These are phyloP conservation scores for Ceratocystis lukuohia DNA, from an alignment of 2,329 filamentous ascomycete species.

Conservation along the genomic window DNA sequence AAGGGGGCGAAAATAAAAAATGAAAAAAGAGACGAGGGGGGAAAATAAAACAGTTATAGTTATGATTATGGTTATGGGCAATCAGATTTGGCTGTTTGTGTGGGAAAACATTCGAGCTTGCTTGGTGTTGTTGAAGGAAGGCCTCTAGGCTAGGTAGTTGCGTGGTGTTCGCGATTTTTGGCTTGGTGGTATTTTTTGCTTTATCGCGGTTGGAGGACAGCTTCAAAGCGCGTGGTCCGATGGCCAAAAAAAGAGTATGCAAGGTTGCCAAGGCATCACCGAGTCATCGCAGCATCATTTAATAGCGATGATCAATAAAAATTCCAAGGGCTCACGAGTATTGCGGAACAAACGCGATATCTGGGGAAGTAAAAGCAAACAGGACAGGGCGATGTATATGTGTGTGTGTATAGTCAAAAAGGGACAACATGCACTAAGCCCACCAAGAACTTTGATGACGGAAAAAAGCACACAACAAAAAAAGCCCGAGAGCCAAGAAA, in stretches of 20 bases:
- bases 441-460: too few relatives aligned
- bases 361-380: not conserved
- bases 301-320: not conserved
- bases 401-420: not conserved
- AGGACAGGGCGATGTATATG: not conserved
- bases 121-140: conserved; percentile 1
- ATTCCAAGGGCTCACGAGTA: not conserved
- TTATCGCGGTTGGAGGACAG: not conserved
- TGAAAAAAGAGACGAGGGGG: not conserved
- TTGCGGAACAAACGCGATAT: not conserved
- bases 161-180: conserved; percentile 1
- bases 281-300: not conserved
- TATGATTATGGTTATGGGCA: too few relatives aligned
- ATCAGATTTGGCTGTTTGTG: not conserved
- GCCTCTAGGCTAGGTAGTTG: not conserved
- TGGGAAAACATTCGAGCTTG: not conserved
- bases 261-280: not conserved
- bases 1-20: conserved; percentile 16
- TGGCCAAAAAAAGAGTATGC: not conserved
- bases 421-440: not conserved
- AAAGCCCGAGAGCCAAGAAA: not conserved
- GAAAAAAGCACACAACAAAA: not conserved
- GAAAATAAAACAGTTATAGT: too few relatives aligned
- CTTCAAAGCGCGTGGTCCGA: not conserved
- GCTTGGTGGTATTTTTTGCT: not conserved